Percentiles rank a stretch among this genome's conserved stretches.
Evolutionary conservation across 306 rosid species (phyloP).

Genomic region (Glycine tomentella): DNA sequence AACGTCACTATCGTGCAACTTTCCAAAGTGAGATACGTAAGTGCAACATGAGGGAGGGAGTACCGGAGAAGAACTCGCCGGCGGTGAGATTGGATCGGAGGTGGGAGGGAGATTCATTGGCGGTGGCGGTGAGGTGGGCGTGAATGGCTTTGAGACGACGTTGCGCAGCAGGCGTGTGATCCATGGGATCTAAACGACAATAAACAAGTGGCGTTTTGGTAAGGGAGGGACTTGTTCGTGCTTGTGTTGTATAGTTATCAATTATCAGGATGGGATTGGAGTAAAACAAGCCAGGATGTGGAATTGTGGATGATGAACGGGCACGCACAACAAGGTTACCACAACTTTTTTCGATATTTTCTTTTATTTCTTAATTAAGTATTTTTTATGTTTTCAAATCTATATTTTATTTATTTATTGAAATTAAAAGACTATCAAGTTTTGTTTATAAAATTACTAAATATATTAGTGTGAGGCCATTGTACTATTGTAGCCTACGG

Average conservation of each 20-base stretch:
- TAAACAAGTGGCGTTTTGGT: neutral
- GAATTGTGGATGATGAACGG: neutral
- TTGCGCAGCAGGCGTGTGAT: constrained; percentile 62
- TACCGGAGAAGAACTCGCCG: constrained; percentile 81
- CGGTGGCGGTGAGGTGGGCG: constrained; percentile 61
- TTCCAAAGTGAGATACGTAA: neutral
- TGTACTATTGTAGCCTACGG: too few species aligned
- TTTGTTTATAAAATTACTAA: too few species aligned
- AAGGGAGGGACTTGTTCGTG: too few species aligned
- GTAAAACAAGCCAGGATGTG: neutral
- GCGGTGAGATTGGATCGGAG: constrained; percentile 71
- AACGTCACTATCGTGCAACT: neutral
- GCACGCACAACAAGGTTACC: constrained; percentile 20
- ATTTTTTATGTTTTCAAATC: too few species aligned
- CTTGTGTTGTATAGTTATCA: neutral
- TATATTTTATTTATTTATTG: too few species aligned
- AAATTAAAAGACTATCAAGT: too few species aligned
- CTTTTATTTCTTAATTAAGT: too few species aligned
- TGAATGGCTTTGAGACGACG: constrained; percentile 79
- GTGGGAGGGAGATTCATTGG: constrained; percentile 54
- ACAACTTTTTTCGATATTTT: neutral
- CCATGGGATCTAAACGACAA: constrained; percentile 56
- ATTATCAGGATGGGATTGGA: neutral
- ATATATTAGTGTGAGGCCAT: too few species aligned
- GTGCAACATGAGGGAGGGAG: constrained; percentile 37